Base-by-base conservation (phyloP, 2,329 filamentous ascomycete genomes). In the Thielaviopsis cerberus region DNA sequence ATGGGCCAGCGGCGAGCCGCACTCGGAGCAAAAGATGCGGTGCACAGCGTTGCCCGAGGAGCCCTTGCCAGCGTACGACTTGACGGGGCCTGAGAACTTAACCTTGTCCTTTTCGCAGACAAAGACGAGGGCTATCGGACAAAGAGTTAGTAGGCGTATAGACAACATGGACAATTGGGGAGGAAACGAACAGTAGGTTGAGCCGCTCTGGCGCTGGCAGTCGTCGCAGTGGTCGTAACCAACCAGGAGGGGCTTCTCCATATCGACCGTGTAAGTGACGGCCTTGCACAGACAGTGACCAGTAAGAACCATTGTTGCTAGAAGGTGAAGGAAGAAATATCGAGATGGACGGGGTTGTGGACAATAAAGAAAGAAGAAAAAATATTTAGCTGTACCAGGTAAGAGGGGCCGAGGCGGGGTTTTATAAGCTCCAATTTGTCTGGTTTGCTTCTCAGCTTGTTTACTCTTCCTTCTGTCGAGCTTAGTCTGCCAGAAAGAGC, bases 141-240 rank as follows among this genome's bases (percentile, higher is more conserved):
- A n/a, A 24, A 48, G 25, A 30, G 41, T 30, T 26, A 20, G 41
- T 27, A 34, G 17, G n/a, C 27, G 25, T 13, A 23, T 37, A 51
- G 8, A 27, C 6, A 55, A 20, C 26, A 24, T 17, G n/a, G 26
- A n/a, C 11, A 24, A 24, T 30, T 17, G 54, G 48, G 52, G 30
- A 50, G 22, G 54, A 22, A 53, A 67, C 76, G 62, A 69, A 81
- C 79, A 85, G 69, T 85, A 85, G 59, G 82, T 83, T 20, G 80
- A 84, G 63, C 82, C 82, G 55, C 71, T 77, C 71, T 85, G 82
- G 66, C 82, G 80, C 71, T 85, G 82, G 75, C 82, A 85, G 70
- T 85, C 82, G 66, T 85, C 82, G 65, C 82, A 85, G 73, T 85
- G 82, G 67, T 85, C 83, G 68, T 85, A 85, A 62, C 77, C 82